A percentile compares a stretch with the other conserved stretches of the same genome.
Conservation (phyloP, 352 stramenopile genomes). For the Phytophthora cryptogea region DNA sequence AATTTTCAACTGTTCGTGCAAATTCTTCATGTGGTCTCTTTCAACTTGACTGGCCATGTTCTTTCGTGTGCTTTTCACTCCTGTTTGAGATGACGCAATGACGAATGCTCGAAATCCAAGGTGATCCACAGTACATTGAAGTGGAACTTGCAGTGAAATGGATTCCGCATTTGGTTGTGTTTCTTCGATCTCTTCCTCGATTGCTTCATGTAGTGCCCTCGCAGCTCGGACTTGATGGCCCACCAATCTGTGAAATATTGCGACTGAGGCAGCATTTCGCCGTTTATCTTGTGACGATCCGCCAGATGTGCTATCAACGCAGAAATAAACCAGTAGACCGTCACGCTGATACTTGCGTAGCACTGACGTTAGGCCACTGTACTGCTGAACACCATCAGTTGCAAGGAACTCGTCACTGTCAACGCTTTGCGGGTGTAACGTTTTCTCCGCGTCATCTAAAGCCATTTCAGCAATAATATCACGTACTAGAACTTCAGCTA, state of each 20-base stretch:
- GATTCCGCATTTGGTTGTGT: constrained; percentile 9
- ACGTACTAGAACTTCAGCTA: constrained; percentile 34
- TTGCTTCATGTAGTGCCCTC: constrained; percentile 34
- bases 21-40: constrained; percentile 5
- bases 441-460: constrained; percentile 31
- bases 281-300: constrained; percentile 14
- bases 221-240: constrained; percentile 60
- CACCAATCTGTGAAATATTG: constrained; percentile 38
- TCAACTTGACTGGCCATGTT: constrained; percentile 5
- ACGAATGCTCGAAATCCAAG: constrained; percentile 59
- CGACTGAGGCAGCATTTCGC: constrained; percentile 8
- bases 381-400: constrained; percentile 31
- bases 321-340: constrained; percentile 47
- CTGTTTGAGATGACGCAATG: constrained; percentile 35
- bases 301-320: constrained; percentile 1
- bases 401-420: constrained; percentile 45
- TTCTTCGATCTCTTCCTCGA: constrained; percentile 20
- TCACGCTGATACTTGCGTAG: constrained; percentile 38
- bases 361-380: not conserved
- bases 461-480: constrained; percentile 45
- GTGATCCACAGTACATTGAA: constrained; percentile 69
- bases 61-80: constrained; percentile 13
- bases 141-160: constrained; percentile 36
- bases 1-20: constrained; percentile 23
- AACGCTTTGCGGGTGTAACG: constrained; percentile 14